phyloP scores from a whole-genome alignment of 306 rosid genomes.

The Trichosanthes cucumerina region DNA sequence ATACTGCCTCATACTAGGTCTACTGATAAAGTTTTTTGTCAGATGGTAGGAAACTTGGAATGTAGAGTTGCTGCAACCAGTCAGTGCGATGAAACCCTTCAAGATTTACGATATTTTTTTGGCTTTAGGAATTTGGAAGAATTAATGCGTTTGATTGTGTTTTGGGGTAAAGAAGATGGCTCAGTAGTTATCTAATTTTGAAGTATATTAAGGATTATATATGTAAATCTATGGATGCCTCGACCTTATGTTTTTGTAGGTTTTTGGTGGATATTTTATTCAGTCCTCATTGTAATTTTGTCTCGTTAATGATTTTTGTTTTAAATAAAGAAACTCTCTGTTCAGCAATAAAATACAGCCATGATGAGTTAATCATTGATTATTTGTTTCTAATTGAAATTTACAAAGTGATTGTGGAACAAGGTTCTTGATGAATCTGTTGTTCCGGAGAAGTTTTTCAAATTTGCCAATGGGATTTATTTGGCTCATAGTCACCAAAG shows the following conservation, averaged over 20 bases:
- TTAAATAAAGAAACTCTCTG: not conserved
- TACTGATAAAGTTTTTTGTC: not conserved
- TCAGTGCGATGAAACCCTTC: not conserved
- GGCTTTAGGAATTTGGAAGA: not conserved
- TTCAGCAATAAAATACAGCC: not conserved
- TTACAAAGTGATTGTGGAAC: not conserved
- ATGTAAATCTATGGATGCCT: not conserved
- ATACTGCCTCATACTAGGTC: not conserved
- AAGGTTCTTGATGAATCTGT: not conserved
- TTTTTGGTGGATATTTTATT: not conserved
- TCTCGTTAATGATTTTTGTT: not conserved
- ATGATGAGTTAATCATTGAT: not conserved
- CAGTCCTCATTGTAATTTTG: not conserved
- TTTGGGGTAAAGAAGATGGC: not conserved
- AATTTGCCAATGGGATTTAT: not conserved
- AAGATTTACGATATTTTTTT: not conserved
- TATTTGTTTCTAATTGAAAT: not conserved
- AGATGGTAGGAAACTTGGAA: not conserved
- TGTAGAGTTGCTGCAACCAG: not conserved
- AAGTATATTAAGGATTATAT: not conserved
- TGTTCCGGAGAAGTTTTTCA: not conserved
- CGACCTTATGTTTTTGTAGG: not conserved
- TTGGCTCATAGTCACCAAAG: not conserved
- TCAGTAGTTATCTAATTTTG: not conserved
- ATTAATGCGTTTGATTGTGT: not conserved